Conservation (phyloP, 495 filamentous ascomycete genomes). For the Lophiostoma macrostomum region DNA sequence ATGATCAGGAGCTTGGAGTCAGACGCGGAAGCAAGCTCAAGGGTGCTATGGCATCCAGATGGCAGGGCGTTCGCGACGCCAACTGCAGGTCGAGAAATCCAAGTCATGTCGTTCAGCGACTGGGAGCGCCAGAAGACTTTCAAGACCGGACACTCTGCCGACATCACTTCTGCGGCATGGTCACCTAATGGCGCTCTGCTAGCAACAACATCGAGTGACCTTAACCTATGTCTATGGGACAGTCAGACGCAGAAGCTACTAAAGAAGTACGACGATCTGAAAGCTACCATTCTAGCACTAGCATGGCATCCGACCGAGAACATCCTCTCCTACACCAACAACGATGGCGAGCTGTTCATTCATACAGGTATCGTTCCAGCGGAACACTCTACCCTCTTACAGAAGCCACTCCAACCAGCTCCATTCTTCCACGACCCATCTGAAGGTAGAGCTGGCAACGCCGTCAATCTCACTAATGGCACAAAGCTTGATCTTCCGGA, state of each 20-base stretch:
- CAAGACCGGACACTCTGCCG: constrained; percentile 71
- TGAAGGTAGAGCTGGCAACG: constrained; percentile 66
- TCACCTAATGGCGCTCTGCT: constrained; percentile 90
- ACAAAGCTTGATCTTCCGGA: constrained; percentile 47
- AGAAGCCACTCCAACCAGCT: constrained; percentile 63
- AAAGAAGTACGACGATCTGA: constrained; percentile 45
- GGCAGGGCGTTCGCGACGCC: constrained; percentile 85
- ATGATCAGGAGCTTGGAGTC: constrained; percentile 75
- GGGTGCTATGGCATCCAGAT: constrained; percentile 88
- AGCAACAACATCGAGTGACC: constrained; percentile 76
- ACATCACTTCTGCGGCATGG: constrained; percentile 86
- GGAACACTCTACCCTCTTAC: constrained; percentile 60
- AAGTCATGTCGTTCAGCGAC: constrained; percentile 78
- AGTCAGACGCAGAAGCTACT: constrained; percentile 77
- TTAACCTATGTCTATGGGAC: constrained; percentile 84
- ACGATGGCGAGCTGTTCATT: constrained; percentile 88
- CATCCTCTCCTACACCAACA: constrained; percentile 82
- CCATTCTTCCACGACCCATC: constrained; percentile 83
- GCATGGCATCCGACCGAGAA: constrained; percentile 91
- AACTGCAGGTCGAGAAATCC: constrained; percentile 79
- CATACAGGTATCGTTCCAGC: constrained; percentile 72
- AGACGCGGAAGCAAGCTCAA: constrained; percentile 72
- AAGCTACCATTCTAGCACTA: constrained; percentile 72
- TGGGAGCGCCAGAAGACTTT: constrained; percentile 83
- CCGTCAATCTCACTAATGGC: constrained; percentile 55